A percentile compares a stretch with the other conserved stretches of the same genome.
Conservation (phyloP, 176 grass and related monocot species). For the Oryza meyeriana region DNA sequence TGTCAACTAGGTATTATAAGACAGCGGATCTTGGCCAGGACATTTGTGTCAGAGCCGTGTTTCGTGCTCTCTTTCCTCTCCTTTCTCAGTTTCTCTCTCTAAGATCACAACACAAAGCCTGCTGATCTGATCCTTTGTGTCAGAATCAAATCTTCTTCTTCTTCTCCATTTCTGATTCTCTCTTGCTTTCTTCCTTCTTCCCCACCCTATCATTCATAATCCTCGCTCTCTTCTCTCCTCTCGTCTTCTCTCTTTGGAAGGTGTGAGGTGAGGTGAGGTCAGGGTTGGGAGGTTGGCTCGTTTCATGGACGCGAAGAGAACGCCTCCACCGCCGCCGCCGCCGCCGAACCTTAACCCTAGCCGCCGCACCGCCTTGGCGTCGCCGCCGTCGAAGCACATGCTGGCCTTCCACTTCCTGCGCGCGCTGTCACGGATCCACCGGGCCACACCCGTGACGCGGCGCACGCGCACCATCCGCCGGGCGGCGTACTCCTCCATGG, state of each 20-base stretch:
- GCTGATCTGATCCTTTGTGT: slow-evolving; percentile 38
- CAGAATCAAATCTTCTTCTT: slow-evolving; percentile 50
- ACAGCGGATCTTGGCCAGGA: slow-evolving; percentile 51
- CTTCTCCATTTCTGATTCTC: neutral
- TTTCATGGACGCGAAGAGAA: slow-evolving; percentile 50
- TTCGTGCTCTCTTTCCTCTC: slow-evolving; percentile 18
- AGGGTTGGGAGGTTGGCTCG: neutral
- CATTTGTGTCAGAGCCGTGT: slow-evolving; percentile 76
- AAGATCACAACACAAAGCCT: slow-evolving; percentile 29
- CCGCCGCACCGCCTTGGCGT: neutral
- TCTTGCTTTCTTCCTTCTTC: neutral
- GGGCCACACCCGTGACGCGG: slow-evolving; percentile 19
- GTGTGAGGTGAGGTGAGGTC: neutral
- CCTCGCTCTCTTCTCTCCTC: neutral
- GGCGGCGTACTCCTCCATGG: slow-evolving; percentile 84
- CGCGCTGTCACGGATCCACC: slow-evolving; percentile 59
- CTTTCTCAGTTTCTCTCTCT: slow-evolving; percentile 15
- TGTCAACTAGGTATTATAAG: slow-evolving; percentile 62
- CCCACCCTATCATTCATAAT: neutral
- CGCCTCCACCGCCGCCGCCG: neutral
- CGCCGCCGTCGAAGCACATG: slow-evolving; percentile 47
- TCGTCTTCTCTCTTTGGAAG: neutral
- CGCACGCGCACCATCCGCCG: slow-evolving; percentile 58
- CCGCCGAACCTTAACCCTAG: slow-evolving; percentile 60
- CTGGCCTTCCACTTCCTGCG: slow-evolving; percentile 73